Evolutionary conservation across 2,329 filamentous ascomycete species (phyloP).

Genomic region (Aureobasidium sp.): DNA sequence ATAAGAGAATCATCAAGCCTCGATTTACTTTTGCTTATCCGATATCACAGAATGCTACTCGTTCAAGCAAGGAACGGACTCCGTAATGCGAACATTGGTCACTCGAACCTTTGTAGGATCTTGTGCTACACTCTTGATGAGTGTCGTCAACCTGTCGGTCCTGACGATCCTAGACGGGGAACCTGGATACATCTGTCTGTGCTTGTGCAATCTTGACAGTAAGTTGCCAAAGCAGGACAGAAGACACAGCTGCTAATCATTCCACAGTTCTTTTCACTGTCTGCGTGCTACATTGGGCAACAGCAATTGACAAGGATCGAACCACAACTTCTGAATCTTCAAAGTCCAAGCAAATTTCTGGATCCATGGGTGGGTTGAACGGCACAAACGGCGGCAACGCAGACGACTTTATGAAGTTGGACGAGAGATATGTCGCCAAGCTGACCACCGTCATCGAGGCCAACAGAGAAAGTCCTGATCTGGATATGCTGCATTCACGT

Average conservation of each 20-base stretch:
- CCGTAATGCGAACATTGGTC: constrained; percentile 44
- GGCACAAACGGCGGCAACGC: neutral
- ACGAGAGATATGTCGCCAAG: neutral
- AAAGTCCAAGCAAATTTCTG: neutral
- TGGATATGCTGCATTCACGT: neutral
- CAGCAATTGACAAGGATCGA: constrained; percentile 28
- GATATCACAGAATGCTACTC: constrained; percentile 43
- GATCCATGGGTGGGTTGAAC: neutral
- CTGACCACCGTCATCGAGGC: neutral
- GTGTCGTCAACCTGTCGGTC: constrained; percentile 51
- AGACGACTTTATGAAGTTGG: neutral
- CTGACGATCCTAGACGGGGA: constrained; percentile 53
- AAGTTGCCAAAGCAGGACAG: constrained; percentile 20
- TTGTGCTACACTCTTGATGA: constrained; percentile 49
- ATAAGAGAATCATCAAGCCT: too few species aligned
- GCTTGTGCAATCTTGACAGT: constrained; percentile 59
- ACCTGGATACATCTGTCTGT: constrained; percentile 57
- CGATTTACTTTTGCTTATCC: neutral
- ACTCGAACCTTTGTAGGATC: constrained; percentile 53
- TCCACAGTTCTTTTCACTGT: constrained; percentile 46
- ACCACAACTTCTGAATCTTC: neutral
- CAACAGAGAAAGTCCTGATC: neutral
- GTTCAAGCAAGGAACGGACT: constrained; percentile 41
- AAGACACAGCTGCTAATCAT: neutral
- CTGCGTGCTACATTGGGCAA: constrained; percentile 55